Percentiles rank a stretch among this genome's conserved stretches.
These are phyloP conservation scores for Pseudogymnoascus sp. DNA, from an alignment of 2,329 filamentous ascomycete species.

Conservation along the genomic window DNA sequence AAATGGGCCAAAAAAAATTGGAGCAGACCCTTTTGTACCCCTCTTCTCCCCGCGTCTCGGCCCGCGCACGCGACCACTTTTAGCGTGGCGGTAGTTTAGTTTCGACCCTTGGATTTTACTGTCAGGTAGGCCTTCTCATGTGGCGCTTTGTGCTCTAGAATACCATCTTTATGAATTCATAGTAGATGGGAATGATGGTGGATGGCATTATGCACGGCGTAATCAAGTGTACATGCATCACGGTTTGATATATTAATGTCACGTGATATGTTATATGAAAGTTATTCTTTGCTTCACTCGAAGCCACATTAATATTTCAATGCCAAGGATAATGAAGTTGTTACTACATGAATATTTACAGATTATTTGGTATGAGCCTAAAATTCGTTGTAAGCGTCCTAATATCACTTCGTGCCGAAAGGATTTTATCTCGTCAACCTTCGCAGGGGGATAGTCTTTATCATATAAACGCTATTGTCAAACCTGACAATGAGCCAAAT, in stretches of 20 bases:
- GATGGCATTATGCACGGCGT: neutral
- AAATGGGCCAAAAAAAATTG: neutral
- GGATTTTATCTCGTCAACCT: too few relatives aligned
- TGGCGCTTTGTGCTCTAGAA: neutral
- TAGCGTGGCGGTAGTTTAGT: slow-evolving; percentile 5
- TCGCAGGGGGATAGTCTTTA: too few relatives aligned
- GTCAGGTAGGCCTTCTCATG: neutral
- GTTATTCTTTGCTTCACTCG: neutral
- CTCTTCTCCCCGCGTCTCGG: neutral
- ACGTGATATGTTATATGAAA: neutral
- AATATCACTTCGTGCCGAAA: too few relatives aligned
- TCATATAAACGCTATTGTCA: too few relatives aligned
- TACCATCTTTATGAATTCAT: neutral
- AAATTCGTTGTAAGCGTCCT: too few relatives aligned
- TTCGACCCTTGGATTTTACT: neutral
- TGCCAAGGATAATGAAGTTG: neutral
- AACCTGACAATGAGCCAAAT: too few relatives aligned
- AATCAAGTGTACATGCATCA: neutral
- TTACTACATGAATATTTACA: too few relatives aligned
- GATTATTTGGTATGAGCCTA: too few relatives aligned
- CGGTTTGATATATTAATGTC: neutral
- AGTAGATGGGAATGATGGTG: neutral
- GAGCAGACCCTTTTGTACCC: slow-evolving; percentile 7
- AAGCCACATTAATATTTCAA: neutral
- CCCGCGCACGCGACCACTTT: slow-evolving; percentile 1